Conservation (phyloP, 73 alveolate species). For the Paramecium caudatum region DNA sequence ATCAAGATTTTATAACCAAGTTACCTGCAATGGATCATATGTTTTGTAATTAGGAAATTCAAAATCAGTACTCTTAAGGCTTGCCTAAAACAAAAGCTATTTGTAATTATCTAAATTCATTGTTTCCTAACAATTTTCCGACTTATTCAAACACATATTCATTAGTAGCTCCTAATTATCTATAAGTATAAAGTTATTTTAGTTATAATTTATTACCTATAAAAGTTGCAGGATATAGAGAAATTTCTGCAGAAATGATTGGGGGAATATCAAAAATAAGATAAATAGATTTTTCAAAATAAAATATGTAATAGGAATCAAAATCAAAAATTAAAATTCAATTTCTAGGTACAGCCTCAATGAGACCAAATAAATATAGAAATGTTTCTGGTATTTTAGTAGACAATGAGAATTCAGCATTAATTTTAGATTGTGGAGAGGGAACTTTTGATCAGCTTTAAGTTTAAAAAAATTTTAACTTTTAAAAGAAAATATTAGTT, state of each 20-base stretch:
- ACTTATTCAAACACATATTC: not conserved
- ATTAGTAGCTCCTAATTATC: not conserved
- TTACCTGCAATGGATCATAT: not conserved
- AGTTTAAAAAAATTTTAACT: constrained; percentile 68
- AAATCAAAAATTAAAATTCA: not conserved
- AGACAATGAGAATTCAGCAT: not conserved
- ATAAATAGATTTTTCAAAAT: not conserved
- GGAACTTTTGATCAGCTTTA: constrained; percentile 39
- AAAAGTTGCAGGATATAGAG: not conserved
- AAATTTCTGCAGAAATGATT: not conserved
- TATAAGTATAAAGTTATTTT: not conserved
- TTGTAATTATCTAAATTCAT: not conserved
- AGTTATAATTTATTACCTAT: not conserved
- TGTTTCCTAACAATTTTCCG: constrained; percentile 20
- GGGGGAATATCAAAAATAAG: not conserved
- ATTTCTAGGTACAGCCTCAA: constrained; percentile 72
- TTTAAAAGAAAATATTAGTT: constrained; percentile 81
- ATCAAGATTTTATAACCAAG: not conserved
- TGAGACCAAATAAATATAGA: constrained; percentile 73
- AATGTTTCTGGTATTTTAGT: constrained; percentile 71
- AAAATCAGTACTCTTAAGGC: not conserved
- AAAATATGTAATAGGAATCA: not conserved
- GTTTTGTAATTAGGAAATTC: not conserved
- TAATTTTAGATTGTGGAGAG: constrained; percentile 75
- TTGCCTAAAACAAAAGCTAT: not conserved